Evolutionary conservation across 192 early-diverging fungal genomes (phyloP), one percentile per base, ranked within the genome.

Genomic region (Backusella macrospora): DNA sequence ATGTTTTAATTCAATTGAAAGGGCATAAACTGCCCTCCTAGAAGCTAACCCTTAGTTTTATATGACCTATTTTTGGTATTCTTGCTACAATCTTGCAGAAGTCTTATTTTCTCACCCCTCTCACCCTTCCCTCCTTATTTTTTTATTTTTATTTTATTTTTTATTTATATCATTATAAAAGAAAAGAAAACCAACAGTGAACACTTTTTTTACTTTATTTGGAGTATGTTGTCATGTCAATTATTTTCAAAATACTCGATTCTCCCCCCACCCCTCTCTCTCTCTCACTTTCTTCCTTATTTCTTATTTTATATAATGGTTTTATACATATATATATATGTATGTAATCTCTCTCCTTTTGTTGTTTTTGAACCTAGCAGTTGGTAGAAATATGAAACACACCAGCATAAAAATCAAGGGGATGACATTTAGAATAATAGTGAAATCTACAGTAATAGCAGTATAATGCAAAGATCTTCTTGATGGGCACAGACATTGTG

Each of bases 101-200:
- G 52, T 59, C 21, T 59, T 65, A 43, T 66, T 65, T 66, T 38
- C 38, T 66, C 37, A 66, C 65, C 65, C 65, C 65, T 18, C 21
- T 21, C 49, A 46, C 10, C 15, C 15, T 46, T n/a, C 5, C 48
- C 18, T 21, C n/a, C 49, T 18, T 18, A 1, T 34, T 2, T 34
- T 1, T 52, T 18, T 52, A 52, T 52, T 7, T 52, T n/a, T n/a
- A n/a, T 14, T 65, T 5, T 6, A 13, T 65, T 65, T 0, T 66
- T 9, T 66, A 21, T 29, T 0, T 38, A 15, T 38, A 34, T 34
- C 38, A 38, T 64, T 40, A 66, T 9, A 37, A 64, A 38, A 64
- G 34, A 4, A 65, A 3, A 66, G 12, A 3, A 18, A 40, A 65
- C 9, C 34, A 40, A 66, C 9, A 18, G n/a, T 12, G 21, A 18